Percentiles rank a stretch among this genome's conserved stretches.
phyloP scores from a whole-genome alignment of 371 early-diverging fungal species.

The Syncephalastrum sp. region DNA sequence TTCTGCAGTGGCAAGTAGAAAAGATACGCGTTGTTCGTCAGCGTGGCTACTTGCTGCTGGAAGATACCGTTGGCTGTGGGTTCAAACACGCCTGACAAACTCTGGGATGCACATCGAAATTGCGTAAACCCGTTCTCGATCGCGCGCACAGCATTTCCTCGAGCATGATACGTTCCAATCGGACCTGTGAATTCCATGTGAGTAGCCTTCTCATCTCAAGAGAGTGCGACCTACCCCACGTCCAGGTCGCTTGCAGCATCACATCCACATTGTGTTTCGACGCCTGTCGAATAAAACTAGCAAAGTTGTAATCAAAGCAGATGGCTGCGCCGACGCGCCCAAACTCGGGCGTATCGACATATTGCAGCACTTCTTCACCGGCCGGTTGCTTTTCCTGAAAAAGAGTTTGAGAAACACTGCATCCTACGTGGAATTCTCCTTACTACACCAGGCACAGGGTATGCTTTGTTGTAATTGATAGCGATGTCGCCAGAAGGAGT shows the following conservation, averaged over 20 bases:
- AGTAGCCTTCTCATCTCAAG: neutral
- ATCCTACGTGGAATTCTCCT: neutral
- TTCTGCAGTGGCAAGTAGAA: constrained; percentile 51
- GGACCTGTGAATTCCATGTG: constrained; percentile 24
- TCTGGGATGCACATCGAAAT: constrained; percentile 53
- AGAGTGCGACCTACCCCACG: constrained; percentile 41
- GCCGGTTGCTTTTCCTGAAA: constrained; percentile 32
- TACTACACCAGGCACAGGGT: constrained; percentile 53
- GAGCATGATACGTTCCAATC: constrained; percentile 47
- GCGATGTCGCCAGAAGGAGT: constrained; percentile 44
- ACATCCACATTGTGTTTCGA: constrained; percentile 46
- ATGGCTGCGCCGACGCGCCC: constrained; percentile 54
- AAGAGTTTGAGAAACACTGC: neutral
- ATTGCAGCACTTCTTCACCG: constrained; percentile 45
- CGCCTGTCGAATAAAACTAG: constrained; percentile 50
- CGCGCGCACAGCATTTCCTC: constrained; percentile 43
- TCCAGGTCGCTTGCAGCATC: constrained; percentile 56
- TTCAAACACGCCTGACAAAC: constrained; percentile 52
- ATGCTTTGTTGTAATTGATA: constrained; percentile 52
- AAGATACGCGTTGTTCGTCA: constrained; percentile 34
- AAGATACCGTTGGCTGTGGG: constrained; percentile 38
- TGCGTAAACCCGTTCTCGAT: constrained; percentile 57
- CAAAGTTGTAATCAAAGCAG: constrained; percentile 58
- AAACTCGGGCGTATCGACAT: constrained; percentile 44
- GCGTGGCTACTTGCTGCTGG: constrained; percentile 40